These are phyloP conservation scores for Elsinoe arachidis DNA, from an alignment of 2,329 filamentous ascomycete genomes.

Conservation along the genomic window DNA sequence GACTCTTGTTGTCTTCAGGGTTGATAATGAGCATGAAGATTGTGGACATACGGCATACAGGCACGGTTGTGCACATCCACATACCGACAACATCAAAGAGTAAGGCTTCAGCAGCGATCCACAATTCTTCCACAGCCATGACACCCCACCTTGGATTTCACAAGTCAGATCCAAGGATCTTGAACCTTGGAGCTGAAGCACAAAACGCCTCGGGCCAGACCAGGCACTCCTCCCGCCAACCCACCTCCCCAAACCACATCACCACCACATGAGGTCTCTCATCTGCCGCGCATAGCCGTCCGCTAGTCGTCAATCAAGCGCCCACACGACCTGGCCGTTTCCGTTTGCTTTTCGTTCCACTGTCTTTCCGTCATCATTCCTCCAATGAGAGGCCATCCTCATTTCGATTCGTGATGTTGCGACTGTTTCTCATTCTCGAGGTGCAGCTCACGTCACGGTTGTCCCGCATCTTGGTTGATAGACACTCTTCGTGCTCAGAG, in stretches of 20 bases:
- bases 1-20: too few species aligned
- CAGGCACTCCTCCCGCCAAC: neutral
- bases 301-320: conserved; percentile 1
- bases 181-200: neutral
- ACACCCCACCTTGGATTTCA: neutral
- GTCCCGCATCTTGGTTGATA: neutral
- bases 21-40: neutral
- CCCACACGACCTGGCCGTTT: conserved; percentile 12
- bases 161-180: conserved; percentile 5
- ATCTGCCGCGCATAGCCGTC: conserved; percentile 12
- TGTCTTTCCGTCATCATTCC: conserved; percentile 1
- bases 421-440: conserved; percentile 1
- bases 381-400: conserved; percentile 4
- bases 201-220: conserved; percentile 6
- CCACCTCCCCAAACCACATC: neutral
- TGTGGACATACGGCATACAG: neutral
- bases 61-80: neutral
- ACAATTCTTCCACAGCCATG: neutral
- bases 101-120: neutral
- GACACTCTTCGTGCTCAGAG: neutral
- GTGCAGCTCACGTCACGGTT: conserved; percentile 2
- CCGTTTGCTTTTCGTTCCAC: conserved; percentile 12
- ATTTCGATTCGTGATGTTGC: conserved; percentile 2
- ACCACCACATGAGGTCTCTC: neutral
- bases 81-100: neutral